Evolutionary conservation across 768 basidiomycete species (phyloP).

Genomic region (Chalciporus chontae): DNA sequence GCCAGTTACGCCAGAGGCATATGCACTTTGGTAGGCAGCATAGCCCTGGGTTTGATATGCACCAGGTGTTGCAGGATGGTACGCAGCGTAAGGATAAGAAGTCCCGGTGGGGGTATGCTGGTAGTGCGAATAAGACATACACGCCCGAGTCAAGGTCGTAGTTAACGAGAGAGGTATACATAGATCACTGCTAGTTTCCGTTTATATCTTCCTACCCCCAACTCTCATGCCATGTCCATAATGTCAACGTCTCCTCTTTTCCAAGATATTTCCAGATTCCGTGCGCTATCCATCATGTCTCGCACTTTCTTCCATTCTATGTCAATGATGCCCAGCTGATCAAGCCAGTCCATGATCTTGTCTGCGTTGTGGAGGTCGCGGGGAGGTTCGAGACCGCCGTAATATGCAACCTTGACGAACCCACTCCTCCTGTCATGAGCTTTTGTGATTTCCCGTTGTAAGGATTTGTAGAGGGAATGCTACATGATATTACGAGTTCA

Average conservation of each 20-base stretch:
- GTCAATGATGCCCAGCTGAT: slow-evolving; percentile 62
- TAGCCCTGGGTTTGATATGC: slow-evolving; percentile 50
- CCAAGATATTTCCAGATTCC: slow-evolving; percentile 51
- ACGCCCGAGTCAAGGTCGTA: background rate
- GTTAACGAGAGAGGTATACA: background rate
- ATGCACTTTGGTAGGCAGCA: slow-evolving; percentile 41
- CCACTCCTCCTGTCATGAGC: slow-evolving; percentile 40
- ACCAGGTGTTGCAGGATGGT: slow-evolving; percentile 46
- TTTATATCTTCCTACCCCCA: background rate
- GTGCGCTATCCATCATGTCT: slow-evolving; percentile 71
- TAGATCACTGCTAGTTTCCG: background rate
- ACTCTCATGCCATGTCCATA: background rate
- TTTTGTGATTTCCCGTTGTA: slow-evolving; percentile 56
- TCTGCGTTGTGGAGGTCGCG: slow-evolving; percentile 70
- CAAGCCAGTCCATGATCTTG: slow-evolving; percentile 78
- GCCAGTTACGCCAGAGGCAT: slow-evolving; percentile 63
- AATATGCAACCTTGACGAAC: slow-evolving; percentile 59
- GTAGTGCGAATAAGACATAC: slow-evolving; percentile 36
- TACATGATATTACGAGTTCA: slow-evolving; percentile 26
- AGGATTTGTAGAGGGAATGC: slow-evolving; percentile 61
- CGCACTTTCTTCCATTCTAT: slow-evolving; percentile 69
- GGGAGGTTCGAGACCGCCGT: slow-evolving; percentile 55
- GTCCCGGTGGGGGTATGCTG: slow-evolving; percentile 42
- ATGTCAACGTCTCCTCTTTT: slow-evolving; percentile 42
- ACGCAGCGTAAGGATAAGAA: slow-evolving; percentile 65